Base-by-base conservation (phyloP, 805 yeast species). In the Ogataea saltuana region DNA sequence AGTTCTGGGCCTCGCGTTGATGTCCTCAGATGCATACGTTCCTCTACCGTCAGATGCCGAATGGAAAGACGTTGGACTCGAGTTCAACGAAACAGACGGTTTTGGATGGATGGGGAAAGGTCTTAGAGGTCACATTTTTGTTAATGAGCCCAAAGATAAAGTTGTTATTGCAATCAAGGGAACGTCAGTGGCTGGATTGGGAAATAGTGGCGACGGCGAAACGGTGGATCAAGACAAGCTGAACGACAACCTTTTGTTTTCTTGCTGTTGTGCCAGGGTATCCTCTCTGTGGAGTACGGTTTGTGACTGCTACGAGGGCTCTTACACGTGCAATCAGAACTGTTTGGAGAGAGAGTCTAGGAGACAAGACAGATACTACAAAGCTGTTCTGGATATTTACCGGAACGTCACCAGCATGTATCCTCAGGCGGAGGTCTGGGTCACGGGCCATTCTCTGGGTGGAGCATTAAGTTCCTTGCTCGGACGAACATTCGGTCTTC, bases 181-280 rank as follows among this genome's bases (percentile, higher is more conserved):
- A 1, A 91, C 99, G 1, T 80, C 90, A 38, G 96, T 97, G 0
- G 86, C 89, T 0, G 80, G 83, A 4, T 57, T 83, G 10, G 76
- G 78, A 4, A 60, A 74, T 4, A 74, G 77, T 1, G 61, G 58
- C 31, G 67, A 61, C 33, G 55, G 59, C 4, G 96, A 85, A 39
- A 91, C 98, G 0, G 83, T 85, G 0, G 78, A 74, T 0, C 81
- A 79, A 46, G 99, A 93, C 61, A 88, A 87, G 62, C 64, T 74
- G 21, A 93, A 91, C 61, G 98, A 93, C 61, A 93, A 93, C 58
- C 59, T 91, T 44, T 66, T 93, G 26, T 93, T 93, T 61, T 86
- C 95, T 9, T 93, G 99, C 63, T 93, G 99, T 63, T 93, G 99
- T 67, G 98, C 96, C 0, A 74, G 97, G 28, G 84, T 91, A 1